Conservation (phyloP, 768 basidiomycete genomes). For the Rhizopogon vinicolor region DNA sequence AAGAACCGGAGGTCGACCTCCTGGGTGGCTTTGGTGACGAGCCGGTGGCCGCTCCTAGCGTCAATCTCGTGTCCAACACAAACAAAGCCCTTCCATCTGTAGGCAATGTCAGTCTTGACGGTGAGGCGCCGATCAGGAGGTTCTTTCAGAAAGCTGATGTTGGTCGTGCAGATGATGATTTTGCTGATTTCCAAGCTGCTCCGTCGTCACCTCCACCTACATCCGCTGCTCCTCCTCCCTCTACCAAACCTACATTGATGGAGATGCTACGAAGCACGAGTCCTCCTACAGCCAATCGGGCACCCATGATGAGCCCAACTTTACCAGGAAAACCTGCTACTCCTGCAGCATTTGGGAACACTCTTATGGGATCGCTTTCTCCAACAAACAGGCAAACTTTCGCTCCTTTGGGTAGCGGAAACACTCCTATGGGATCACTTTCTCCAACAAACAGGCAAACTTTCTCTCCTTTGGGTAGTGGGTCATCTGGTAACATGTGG, state of each 20-base stretch:
- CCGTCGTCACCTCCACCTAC: constrained; percentile 36
- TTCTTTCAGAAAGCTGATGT: constrained; percentile 6
- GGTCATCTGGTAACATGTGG: constrained; percentile 19
- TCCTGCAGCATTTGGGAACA: constrained; percentile 21
- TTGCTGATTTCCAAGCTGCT: constrained; percentile 80
- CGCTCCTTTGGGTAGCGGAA: no score
- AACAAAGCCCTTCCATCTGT: constrained; percentile 27
- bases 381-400: constrained; percentile 21
- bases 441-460: constrained; percentile 22
- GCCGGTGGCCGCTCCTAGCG: constrained; percentile 24
- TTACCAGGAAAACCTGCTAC: constrained; percentile 9
- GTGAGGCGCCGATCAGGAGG: constrained; percentile 8
- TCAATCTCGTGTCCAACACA: constrained; percentile 7
- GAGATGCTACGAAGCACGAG: constrained; percentile 37
- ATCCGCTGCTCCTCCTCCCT: constrained; percentile 28
- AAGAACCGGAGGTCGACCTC: constrained; percentile 60
- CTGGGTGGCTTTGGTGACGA: constrained; percentile 73
- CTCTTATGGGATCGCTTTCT: constrained; percentile 17
- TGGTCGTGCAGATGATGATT: constrained; percentile 64
- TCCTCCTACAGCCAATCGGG: constrained; percentile 20
- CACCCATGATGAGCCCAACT: constrained; percentile 8
- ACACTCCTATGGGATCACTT: constrained; percentile 15
- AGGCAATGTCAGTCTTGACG: constrained; percentile 21
- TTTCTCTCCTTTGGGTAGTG: constrained; percentile 13
- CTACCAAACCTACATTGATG: constrained; percentile 41